These are phyloP conservation scores for Phytophthora meadii DNA, from an alignment of 352 stramenopile genomes.

Conservation along the genomic window DNA sequence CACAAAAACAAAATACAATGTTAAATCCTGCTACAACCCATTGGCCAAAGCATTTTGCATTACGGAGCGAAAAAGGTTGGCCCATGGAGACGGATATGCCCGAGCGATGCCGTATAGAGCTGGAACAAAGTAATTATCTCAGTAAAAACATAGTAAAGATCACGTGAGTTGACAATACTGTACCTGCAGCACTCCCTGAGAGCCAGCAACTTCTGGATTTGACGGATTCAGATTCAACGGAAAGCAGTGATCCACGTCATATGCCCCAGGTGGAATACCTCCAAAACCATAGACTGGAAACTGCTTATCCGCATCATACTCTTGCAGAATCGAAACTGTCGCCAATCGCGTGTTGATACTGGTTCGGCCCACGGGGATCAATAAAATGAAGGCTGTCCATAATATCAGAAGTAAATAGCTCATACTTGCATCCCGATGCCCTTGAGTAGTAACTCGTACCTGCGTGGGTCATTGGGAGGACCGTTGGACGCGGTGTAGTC, in stretches of 20 bases:
- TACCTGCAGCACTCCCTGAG: slow-evolving; percentile 79
- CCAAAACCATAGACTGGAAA: slow-evolving; percentile 84
- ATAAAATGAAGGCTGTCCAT: slow-evolving; percentile 70
- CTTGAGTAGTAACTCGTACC: slow-evolving; percentile 18
- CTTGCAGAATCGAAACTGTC: slow-evolving; percentile 71
- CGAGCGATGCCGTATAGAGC: slow-evolving; percentile 63
- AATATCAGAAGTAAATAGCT: background rate
- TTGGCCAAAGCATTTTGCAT: slow-evolving; percentile 2
- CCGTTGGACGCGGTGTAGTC: slow-evolving; percentile 84
- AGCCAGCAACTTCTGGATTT: slow-evolving; percentile 74
- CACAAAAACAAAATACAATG: background rate
- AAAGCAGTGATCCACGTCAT: slow-evolving; percentile 92
- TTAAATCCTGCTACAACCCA: slow-evolving; percentile 1
- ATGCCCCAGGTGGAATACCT: slow-evolving; percentile 73
- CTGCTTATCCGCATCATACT: slow-evolving; percentile 77
- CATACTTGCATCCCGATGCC: too few species aligned
- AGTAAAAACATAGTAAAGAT: slow-evolving; percentile 2
- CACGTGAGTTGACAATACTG: background rate
- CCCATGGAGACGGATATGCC: slow-evolving; percentile 58
- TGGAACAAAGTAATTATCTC: slow-evolving; percentile 14
- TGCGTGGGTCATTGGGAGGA: slow-evolving; percentile 50
- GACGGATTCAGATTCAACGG: slow-evolving; percentile 76
- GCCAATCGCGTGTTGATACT: slow-evolving; percentile 81
- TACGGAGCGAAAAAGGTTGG: slow-evolving; percentile 69
- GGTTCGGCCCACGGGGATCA: slow-evolving; percentile 66